Base-by-base conservation (phyloP, 805 yeast species). In the Candida anglica region DNA sequence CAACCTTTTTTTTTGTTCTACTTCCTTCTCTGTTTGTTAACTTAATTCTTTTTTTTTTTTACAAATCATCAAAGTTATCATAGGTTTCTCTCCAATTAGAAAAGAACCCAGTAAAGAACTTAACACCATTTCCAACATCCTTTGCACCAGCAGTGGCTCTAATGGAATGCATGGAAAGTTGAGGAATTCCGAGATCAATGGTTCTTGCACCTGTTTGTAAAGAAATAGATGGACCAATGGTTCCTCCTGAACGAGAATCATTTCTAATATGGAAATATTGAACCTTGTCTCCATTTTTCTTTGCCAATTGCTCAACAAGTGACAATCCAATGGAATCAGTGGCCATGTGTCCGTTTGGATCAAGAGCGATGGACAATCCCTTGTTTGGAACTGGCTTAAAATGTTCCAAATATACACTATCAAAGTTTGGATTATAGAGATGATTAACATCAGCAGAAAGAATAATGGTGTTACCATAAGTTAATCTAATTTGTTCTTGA, bases 181-280 rank as follows among this genome's bases (percentile, higher is more conserved):
- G 94, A 2, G 94, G 79, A 46, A 86, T 81, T 36, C 95, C 95
- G 38, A 85, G 58, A 48, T 86, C 95, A 36, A 84, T 75, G 28
- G 91, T 81, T 50, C 86, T 69, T 3, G 85, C 84, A 36, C 87
- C 87, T 1, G 86, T 78, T 42, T 71, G 75, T 26, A 73, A 59
- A 11, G 85, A 65, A 35, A 80, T 63, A 8, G 73, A 67, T 15
- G 86, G 95, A 0, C 96, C 96, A 52, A 87, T 85, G 18, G 95
- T 86, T 25, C 94, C 94, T 20, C 96, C 96, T 1, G 88, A 80
- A 53, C 93, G 75, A 11, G 85, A 73, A 54, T 81, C 89, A 60
- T 87, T 86, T 58, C 93, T 76, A 55, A 85, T 82, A 52, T 86
- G 95, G 78, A 86, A 86, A 59, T 77, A 79, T 61, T 87, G 96